Evolutionary conservation across 169 alveolate genomes (phyloP).

Genomic region (Plasmodium yoelii): DNA sequence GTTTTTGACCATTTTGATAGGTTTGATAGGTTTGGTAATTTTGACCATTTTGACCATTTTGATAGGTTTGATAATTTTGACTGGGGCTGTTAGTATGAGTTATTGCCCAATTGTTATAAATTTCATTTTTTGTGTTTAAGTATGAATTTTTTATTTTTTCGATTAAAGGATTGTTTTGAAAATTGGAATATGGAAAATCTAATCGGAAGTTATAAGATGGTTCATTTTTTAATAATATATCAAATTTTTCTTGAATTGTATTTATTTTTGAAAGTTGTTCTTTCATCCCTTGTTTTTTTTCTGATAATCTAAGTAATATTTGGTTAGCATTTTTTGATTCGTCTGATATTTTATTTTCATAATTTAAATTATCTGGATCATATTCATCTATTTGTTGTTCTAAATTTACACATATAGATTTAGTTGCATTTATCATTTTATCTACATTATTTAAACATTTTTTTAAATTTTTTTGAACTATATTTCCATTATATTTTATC

Average conservation of each 20-base stretch:
- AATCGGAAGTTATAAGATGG: conserved; percentile 27
- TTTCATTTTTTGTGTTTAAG: neutral
- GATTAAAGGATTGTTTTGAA: conserved; percentile 19
- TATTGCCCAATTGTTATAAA: neutral
- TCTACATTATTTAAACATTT: conserved; percentile 20
- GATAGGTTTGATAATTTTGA: no score
- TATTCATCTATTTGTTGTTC: conserved; percentile 21
- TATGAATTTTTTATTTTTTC: conserved; percentile 18
- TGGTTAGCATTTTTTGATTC: conserved; percentile 60
- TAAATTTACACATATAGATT: conserved; percentile 16
- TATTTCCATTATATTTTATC: conserved; percentile 58
- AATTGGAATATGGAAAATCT: conserved; percentile 19
- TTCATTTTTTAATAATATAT: conserved; percentile 11
- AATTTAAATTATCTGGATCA: conserved; percentile 17
- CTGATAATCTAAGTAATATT: conserved; percentile 59
- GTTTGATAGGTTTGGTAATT: no score
- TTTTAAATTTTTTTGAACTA: conserved; percentile 37
- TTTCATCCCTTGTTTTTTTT: conserved; percentile 28
- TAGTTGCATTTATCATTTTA: conserved; percentile 30
- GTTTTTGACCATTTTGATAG: no score
- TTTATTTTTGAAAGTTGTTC: conserved; percentile 22
- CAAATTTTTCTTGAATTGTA: conserved; percentile 58
- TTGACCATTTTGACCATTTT: no score
- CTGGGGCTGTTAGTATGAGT: neutral
- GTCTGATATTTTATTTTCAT: neutral